Conservation (phyloP, 2,329 filamentous ascomycete species). For the Colletotrichum chrysophilum region DNA sequence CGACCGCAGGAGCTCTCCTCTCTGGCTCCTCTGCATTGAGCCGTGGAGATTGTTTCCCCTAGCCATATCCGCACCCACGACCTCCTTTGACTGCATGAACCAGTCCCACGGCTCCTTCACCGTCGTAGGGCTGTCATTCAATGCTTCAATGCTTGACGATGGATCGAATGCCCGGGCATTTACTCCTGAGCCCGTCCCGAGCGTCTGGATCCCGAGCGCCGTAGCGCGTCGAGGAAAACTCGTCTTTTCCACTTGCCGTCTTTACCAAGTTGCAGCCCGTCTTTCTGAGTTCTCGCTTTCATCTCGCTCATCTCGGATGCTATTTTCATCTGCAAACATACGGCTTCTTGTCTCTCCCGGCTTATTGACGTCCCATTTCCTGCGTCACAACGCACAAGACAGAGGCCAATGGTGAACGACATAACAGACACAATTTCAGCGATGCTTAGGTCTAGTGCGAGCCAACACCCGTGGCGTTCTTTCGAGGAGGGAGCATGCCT, state of each 20-base stretch:
- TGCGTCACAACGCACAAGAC: not conserved
- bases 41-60: not conserved
- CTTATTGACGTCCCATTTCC: not conserved
- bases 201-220: not conserved
- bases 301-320: not conserved
- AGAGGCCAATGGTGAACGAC: not conserved
- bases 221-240: not conserved
- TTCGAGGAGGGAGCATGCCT: not conserved
- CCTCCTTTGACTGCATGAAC: not conserved
- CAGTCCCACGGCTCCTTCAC: not conserved
- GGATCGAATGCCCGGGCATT: not conserved
- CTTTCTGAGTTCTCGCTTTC: not conserved
- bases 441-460: not conserved
- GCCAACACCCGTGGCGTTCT: not conserved
- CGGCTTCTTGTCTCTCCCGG: not conserved
- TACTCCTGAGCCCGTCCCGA: not conserved
- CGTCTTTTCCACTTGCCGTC: not conserved
- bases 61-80: not conserved
- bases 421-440: not conserved
- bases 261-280: not conserved
- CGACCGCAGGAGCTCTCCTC: not conserved
- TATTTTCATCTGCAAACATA: not conserved
- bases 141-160: not conserved
- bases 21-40: not conserved
- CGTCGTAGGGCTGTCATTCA: not conserved